phyloP scores from a whole-genome alignment of 2,329 filamentous ascomycete species.

The Ustulina deusta region DNA sequence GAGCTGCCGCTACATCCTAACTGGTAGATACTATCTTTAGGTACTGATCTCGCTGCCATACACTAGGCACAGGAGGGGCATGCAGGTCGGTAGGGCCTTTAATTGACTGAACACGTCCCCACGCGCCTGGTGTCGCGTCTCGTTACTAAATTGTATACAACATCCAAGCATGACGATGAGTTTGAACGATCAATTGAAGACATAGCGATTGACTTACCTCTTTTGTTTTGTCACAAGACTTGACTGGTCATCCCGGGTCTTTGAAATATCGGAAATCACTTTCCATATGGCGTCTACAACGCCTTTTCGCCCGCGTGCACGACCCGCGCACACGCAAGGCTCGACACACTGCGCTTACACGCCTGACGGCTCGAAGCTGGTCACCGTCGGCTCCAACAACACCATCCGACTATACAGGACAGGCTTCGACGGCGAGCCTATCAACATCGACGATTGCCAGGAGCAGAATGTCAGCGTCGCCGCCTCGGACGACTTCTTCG shows the following conservation, averaged over 20 bases:
- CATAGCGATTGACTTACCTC: conserved; percentile 14
- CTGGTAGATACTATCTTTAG: not conserved
- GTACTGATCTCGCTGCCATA: too few species aligned
- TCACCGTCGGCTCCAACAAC: conserved; percentile 94
- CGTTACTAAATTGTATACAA: conserved; percentile 16
- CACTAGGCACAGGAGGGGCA: conserved; percentile 31
- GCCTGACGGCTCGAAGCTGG: conserved; percentile 84
- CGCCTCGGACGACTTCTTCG: conserved; percentile 82
- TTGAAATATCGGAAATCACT: not conserved
- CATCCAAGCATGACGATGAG: conserved; percentile 10
- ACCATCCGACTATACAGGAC: conserved; percentile 93
- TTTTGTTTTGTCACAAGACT: not conserved
- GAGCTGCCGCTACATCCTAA: conserved; percentile 2
- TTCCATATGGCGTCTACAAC: conserved; percentile 55
- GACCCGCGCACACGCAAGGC: conserved; percentile 85
- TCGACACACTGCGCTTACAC: conserved; percentile 91
- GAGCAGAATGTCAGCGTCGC: conserved; percentile 87
- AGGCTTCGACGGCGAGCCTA: conserved; percentile 90
- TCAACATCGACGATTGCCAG: conserved; percentile 89
- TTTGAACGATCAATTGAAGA: conserved; percentile 8
- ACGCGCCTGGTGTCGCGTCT: conserved; percentile 36
- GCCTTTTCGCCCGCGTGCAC: conserved; percentile 66
- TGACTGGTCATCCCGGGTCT: not conserved
- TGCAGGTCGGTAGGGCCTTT: conserved; percentile 24
- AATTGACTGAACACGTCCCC: conserved; percentile 39